phyloP scores from a whole-genome alignment of 805 yeast genomes.

The Ogataea nakhonphanomensis region DNA sequence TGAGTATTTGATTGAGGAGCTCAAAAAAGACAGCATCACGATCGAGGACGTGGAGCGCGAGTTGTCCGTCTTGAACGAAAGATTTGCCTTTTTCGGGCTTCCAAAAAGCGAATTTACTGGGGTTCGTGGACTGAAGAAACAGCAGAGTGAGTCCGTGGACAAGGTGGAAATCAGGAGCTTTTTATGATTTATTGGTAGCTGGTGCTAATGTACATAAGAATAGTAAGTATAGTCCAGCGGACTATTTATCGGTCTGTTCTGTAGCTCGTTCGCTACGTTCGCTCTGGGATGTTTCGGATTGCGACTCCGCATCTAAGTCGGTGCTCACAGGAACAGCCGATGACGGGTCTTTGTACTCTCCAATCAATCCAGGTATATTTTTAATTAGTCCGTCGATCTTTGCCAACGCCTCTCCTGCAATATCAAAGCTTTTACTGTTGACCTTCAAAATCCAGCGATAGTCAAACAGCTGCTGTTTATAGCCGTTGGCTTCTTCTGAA shows the following conservation, averaged over 20 bases:
- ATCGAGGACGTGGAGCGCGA: constrained; percentile 40
- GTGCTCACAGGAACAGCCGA: constrained; percentile 3
- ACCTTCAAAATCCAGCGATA: constrained; percentile 75
- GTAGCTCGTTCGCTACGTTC: constrained; percentile 2
- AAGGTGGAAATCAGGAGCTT: constrained; percentile 4
- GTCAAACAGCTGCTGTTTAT: constrained; percentile 65
- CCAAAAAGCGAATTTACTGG: constrained; percentile 21
- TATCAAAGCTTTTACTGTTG: constrained; percentile 72
- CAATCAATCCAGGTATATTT: constrained; percentile 69
- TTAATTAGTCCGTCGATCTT: constrained; percentile 68
- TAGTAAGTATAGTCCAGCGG: background rate
- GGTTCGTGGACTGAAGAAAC: constrained; percentile 8
- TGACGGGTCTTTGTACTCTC: constrained; percentile 20
- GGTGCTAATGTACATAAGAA: constrained; percentile 5
- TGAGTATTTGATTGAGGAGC: constrained; percentile 16
- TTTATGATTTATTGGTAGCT: constrained; percentile 1
- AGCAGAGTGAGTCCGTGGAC: background rate
- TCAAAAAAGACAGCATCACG: constrained; percentile 21
- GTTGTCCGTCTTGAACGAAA: constrained; percentile 39
- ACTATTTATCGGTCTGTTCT: background rate
- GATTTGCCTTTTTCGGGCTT: constrained; percentile 35
- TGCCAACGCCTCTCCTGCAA: constrained; percentile 69
- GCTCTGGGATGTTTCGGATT: constrained; percentile 4
- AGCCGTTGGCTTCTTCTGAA: constrained; percentile 60
- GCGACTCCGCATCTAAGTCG: constrained; percentile 1